Evolutionary conservation across 495 filamentous ascomycete genomes (phyloP).

Genomic region (Penicillium nucicola): DNA sequence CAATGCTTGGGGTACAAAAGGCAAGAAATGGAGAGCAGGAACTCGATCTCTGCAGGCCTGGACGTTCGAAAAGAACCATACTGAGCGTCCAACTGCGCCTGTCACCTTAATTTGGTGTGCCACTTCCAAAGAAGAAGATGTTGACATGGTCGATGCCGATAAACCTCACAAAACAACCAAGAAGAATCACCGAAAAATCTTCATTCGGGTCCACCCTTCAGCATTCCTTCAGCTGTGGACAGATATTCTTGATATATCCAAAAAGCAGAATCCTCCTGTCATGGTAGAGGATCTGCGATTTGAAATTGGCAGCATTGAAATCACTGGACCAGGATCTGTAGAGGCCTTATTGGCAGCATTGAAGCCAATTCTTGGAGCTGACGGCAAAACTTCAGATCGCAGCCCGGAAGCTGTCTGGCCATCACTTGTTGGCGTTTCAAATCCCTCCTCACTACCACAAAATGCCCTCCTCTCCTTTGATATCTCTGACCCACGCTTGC

Average conservation of each 20-base stretch:
- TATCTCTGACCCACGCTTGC: slow-evolving; percentile 75
- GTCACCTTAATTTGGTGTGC: slow-evolving; percentile 70
- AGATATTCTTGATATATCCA: slow-evolving; percentile 65
- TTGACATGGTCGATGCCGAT: slow-evolving; percentile 32
- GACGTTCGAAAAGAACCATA: slow-evolving; percentile 56
- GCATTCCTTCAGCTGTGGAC: slow-evolving; percentile 84
- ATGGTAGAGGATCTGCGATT: slow-evolving; percentile 87
- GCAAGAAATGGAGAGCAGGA: slow-evolving; percentile 72
- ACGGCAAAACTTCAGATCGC: slow-evolving; percentile 25
- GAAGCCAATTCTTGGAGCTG: slow-evolving; percentile 44
- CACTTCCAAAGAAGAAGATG: slow-evolving; percentile 26
- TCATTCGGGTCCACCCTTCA: slow-evolving; percentile 82
- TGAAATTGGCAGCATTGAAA: slow-evolving; percentile 90
- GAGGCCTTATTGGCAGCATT: slow-evolving; percentile 75
- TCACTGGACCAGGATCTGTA: slow-evolving; percentile 79
- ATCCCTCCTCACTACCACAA: slow-evolving; percentile 70
- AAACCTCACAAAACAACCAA: slow-evolving; percentile 23
- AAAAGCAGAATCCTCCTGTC: slow-evolving; percentile 67
- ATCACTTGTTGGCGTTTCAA: slow-evolving; percentile 65
- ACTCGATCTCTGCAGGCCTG: slow-evolving; percentile 66
- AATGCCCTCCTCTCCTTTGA: slow-evolving; percentile 71
- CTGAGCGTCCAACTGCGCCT: slow-evolving; percentile 64
- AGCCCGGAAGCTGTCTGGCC: slow-evolving; percentile 57
- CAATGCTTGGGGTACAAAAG: slow-evolving; percentile 57
- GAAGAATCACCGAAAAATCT: slow-evolving; percentile 54